Base-by-base conservation (phyloP, 192 early-diverging fungal species). In the Rhizoclosmatium globosum region DNA sequence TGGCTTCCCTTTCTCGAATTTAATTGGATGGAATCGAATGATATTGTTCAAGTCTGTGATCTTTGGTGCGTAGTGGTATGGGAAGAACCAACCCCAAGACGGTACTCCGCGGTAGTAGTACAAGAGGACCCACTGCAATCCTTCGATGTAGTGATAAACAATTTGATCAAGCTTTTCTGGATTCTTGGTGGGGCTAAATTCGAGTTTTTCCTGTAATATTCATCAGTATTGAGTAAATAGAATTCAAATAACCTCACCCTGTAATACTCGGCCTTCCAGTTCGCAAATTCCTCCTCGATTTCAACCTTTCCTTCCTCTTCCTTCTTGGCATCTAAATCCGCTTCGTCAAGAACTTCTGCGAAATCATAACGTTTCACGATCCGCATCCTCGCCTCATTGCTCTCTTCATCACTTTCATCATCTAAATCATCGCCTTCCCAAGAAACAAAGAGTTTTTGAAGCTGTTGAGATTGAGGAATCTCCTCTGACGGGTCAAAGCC, bases 1-100 rank as follows among this genome's bases (percentile, higher is more conserved):
- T 1, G 98, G 97, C 21, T 85, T 81, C 47, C 94, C 94, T 31
- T 94, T 83, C 23, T 98, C 93, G 76, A 99, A 96, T 45, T 92
- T 78, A 72, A 95, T 85, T 3, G 78, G 78, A 65, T 92, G 82
- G 76, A 96, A 84, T 46, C 89, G 82, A 60, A 82, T 90, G 68
- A 99, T 84, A 79, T 95, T 89, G 6, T 85, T 74, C 68, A 98
- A 93, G 81, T 99, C 96, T 3, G 86, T 81, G 64, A 89, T 85
- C 56, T 82, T 85, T 1, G 97, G 97, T 23, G 97, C 93, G 78
- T 99, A 99, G 87, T 98, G 94, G 83, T 94, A 99, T 4, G 97
- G 97, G 74, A 94, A 99, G 87, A 94, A 99, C 97, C 97, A 99
- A 47, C 87, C 91, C 98, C 98, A 99, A 19, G 97, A 98, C 38